Base-by-base conservation (phyloP, 2,329 filamentous ascomycete species). In the Podosphaera leucotricha region DNA sequence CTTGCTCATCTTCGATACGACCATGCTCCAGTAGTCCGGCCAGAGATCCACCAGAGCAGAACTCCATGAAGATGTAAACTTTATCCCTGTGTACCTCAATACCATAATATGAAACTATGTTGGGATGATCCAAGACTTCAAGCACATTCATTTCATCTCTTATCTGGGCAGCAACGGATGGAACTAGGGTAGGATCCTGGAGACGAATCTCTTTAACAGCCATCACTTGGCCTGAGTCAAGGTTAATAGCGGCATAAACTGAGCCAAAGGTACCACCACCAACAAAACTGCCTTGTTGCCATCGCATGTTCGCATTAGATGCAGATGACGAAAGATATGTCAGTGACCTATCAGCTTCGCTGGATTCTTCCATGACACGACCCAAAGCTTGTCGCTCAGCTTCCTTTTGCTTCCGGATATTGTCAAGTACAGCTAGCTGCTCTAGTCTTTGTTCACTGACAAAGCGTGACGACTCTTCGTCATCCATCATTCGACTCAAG, bases 1-100 rank as follows among this genome's bases (percentile, higher is more conserved):
- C 86, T 45, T 86, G 90, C 60, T 98, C 90, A 57, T 95, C 92
- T 64, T 94, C 90, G 50, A 98, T 94, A 36, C 90, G 80, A 11
- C 90, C 90, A 57, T 98, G 87, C 60, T 98, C 90, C 37, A 98
- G 67, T 43, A 98, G 65, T 43, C 74, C 80, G 37, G 90, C 86
- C 41, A 98, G 68, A 15, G 87, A 95, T 18, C 90, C 90, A 43
- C 90, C 87, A 3, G 85, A 92, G 61, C 90, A 98, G 62, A 92
- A 95, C 61, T 98, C 90, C 90, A 98, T 98, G 60, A 98, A 98
- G 52, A 98, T 94, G 62, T 95, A 98, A n/a, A 98, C 90, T 58
- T 93, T 90, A 66, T 98, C 90, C 49, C 90, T 75, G 62, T 98
- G 90, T 2, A 94, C 90, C 61, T 98, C 90, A 55, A 98, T 95